A percentile compares a stretch with the other conserved stretches of the same genome.
phyloP scores from a whole-genome alignment of 169 alveolate species.

The Cryptosporidium viatorum region DNA sequence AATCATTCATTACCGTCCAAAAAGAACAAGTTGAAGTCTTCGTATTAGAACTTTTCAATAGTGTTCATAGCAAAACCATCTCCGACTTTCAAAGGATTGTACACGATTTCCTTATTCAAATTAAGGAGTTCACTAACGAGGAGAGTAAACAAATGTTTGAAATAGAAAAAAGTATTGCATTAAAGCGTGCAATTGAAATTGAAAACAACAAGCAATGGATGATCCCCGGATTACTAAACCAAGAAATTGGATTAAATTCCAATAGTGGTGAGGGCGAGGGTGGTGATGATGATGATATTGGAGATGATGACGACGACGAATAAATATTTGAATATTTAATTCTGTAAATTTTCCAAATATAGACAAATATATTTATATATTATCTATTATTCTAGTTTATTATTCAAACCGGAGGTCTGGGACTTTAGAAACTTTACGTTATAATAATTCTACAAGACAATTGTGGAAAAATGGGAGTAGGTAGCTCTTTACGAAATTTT shows the following conservation, averaged over 20 bases:
- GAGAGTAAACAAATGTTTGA: constrained; percentile 53
- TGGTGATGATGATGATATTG: constrained; percentile 50
- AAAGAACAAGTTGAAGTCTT: constrained; percentile 81
- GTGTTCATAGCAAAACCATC: constrained; percentile 79
- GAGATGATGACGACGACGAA: constrained; percentile 56
- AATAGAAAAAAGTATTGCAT: constrained; percentile 49
- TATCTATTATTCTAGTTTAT: neutral
- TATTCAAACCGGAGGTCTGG: neutral
- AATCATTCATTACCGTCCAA: constrained; percentile 79
- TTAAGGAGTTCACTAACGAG: constrained; percentile 76
- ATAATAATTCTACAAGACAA: neutral
- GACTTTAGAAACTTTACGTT: neutral
- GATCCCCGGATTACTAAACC: constrained; percentile 56
- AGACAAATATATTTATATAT: neutral
- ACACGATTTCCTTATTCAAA: constrained; percentile 77
- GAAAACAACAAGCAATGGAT: constrained; percentile 62
- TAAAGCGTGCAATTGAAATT: constrained; percentile 69
- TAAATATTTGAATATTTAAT: constrained; percentile 10
- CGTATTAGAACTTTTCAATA: constrained; percentile 78
- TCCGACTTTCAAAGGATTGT: constrained; percentile 77
- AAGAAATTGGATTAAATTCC: constrained; percentile 15
- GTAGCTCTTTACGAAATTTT: neutral
- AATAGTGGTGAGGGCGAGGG: constrained; percentile 48
- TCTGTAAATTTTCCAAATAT: neutral
- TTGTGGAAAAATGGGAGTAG: neutral